phyloP scores from a whole-genome alignment of 1,284 basidiomycete species.

The Taiwanofungus camphoratus region DNA sequence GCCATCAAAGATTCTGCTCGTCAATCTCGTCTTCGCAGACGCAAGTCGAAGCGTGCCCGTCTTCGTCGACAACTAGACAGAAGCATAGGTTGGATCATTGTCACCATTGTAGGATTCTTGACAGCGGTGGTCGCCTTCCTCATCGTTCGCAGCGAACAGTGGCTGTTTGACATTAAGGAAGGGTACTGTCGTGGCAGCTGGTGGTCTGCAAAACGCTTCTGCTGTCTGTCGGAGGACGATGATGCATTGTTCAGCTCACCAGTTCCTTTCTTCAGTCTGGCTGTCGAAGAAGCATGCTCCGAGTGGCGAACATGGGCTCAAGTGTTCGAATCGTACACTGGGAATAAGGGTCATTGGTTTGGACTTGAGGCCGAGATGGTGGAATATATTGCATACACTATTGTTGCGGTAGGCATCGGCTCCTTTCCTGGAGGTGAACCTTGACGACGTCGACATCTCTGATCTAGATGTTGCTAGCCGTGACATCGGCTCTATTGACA shows the following conservation, averaged over 20 bases:
- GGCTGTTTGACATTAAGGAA: constrained; percentile 92
- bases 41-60: constrained; percentile 68
- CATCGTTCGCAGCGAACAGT: constrained; percentile 84
- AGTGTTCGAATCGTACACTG: constrained; percentile 30
- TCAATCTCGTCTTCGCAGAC: constrained; percentile 61
- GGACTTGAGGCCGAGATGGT: constrained; percentile 37
- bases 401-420: constrained; percentile 66
- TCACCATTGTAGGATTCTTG: constrained; percentile 80
- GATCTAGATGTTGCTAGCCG: constrained; percentile 63
- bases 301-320: constrained; percentile 77
- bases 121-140: constrained; percentile 84
- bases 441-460: constrained; percentile 4
- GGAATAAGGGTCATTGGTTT: constrained; percentile 20
- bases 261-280: constrained; percentile 15
- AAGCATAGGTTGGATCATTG: constrained; percentile 86
- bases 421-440: too few species aligned
- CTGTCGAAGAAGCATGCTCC: constrained; percentile 44
- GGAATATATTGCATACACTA: constrained; percentile 71
- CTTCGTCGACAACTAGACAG: constrained; percentile 74
- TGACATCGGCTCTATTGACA: constrained; percentile 73
- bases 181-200: constrained; percentile 75
- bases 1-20: constrained; percentile 87
- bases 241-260: constrained; percentile 8
- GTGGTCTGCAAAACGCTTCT: constrained; percentile 79
- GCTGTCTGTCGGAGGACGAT: constrained; percentile 51